Evolutionary conservation across 202 grass and related monocot genomes (phyloP).

Genomic region (Carex sylvatica): DNA sequence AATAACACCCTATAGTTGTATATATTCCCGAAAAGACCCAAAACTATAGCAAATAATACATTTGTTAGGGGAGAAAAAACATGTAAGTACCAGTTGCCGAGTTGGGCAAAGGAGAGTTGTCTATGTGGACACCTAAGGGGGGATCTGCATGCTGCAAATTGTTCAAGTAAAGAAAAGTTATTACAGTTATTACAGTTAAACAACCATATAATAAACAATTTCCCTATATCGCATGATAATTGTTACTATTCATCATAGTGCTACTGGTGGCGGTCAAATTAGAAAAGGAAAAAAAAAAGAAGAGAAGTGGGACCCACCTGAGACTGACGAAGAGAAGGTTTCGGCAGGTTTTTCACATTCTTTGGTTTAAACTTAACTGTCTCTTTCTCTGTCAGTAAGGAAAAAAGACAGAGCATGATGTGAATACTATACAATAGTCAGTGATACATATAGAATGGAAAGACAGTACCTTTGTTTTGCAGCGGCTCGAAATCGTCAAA

Average conservation of each 20-base stretch:
- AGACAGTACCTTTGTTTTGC: background rate
- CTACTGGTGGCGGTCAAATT: background rate
- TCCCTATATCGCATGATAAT: background rate
- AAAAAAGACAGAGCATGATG: background rate
- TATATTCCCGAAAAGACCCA: background rate
- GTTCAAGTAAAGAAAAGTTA: background rate
- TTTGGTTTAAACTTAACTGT: background rate
- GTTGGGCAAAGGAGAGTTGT: background rate
- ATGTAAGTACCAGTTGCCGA: background rate
- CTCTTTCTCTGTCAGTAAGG: background rate
- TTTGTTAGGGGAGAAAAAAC: background rate
- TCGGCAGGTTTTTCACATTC: background rate
- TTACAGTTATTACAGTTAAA: background rate
- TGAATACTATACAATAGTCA: background rate
- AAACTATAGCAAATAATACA: background rate
- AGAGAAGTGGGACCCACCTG: background rate
- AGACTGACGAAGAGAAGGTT: background rate
- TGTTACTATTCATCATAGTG: background rate
- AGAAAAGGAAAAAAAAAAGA: background rate
- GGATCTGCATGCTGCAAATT: background rate
- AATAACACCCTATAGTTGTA: background rate
- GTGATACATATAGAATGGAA: too few relatives aligned
- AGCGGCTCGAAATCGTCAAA: background rate
- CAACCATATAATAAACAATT: background rate
- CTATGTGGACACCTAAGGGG: background rate